Evolutionary conservation across 2,329 filamentous ascomycete species (phyloP).

Genomic region (Gnomoniopsis sp.): DNA sequence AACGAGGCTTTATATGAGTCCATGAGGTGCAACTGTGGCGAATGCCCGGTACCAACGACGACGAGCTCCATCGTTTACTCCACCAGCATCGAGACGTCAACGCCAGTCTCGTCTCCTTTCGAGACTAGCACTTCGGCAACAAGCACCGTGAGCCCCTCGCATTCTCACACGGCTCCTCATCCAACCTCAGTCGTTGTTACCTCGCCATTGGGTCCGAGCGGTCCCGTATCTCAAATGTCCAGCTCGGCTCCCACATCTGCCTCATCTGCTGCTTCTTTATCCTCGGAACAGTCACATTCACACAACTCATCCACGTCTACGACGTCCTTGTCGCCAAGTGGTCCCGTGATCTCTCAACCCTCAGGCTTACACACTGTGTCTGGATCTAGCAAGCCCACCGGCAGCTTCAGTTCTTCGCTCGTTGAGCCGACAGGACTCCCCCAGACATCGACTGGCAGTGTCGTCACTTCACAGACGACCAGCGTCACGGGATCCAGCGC

Average conservation of each 20-base stretch:
- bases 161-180: background rate
- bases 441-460: no score
- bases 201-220: background rate
- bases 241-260: background rate
- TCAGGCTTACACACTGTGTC: background rate
- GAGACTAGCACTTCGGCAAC: no score
- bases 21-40: constrained; percentile 10
- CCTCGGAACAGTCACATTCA: background rate
- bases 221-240: background rate
- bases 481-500: background rate
- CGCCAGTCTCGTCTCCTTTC: no score
- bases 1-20: constrained; percentile 24
- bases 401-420: background rate
- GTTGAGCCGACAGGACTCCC: no score
- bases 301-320: background rate
- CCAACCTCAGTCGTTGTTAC: background rate
- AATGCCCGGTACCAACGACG: constrained; percentile 9
- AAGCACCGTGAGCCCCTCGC: background rate
- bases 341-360: background rate
- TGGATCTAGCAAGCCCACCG: background rate
- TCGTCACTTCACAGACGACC: no score
- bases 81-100: background rate
- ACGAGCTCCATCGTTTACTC: constrained; percentile 1
- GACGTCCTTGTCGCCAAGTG: background rate
- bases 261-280: background rate